These are phyloP conservation scores for Puccinellia tenuiflora DNA, from an alignment of 176 grass and related monocot species.

Conservation along the genomic window DNA sequence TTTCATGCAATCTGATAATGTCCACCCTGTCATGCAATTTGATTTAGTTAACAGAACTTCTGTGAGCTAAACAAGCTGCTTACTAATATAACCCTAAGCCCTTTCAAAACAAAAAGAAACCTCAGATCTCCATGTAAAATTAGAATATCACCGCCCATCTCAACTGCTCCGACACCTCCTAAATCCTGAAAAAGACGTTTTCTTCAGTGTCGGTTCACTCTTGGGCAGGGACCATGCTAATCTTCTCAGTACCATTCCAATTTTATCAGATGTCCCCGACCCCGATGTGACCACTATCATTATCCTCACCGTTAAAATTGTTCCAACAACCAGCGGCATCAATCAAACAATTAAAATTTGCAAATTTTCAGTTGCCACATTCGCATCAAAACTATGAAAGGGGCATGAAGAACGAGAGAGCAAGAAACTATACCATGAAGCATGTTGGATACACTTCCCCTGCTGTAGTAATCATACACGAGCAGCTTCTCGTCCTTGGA, in stretches of 20 bases:
- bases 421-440: slow-evolving; percentile 59
- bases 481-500: slow-evolving; percentile 99
- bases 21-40: not conserved
- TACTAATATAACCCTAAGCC: not conserved
- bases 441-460: slow-evolving; percentile 81
- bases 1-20: not conserved
- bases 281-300: not conserved
- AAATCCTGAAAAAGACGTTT: not conserved
- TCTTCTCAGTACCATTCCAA: not conserved
- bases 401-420: not conserved
- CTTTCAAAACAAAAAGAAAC: slow-evolving; percentile 24
- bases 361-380: not conserved
- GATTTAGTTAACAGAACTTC: not conserved
- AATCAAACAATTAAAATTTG: not conserved
- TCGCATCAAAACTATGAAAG: not conserved
- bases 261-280: not conserved
- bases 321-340: not conserved
- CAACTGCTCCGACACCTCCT: not conserved
- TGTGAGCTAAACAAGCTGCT: not conserved
- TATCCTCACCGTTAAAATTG: not conserved
- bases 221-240: not conserved
- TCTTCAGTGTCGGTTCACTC: not conserved
- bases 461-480: slow-evolving; percentile 68
- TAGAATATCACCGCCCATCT: not conserved
- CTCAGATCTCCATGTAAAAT: not conserved